phyloP scores from a whole-genome alignment of 257 asterid species.

The Hygrophila difformis region DNA sequence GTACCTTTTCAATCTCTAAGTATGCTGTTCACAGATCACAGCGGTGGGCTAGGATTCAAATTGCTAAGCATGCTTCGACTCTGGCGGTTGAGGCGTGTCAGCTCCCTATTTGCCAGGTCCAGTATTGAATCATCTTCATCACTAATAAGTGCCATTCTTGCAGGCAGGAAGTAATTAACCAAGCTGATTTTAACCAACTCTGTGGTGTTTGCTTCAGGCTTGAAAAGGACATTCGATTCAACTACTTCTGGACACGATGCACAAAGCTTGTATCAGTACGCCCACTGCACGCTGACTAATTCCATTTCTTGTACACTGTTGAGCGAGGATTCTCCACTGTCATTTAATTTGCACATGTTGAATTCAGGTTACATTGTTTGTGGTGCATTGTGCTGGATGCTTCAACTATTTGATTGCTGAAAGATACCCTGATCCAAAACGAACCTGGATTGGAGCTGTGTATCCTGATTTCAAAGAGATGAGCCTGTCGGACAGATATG shows the following conservation, averaged over 20 bases:
- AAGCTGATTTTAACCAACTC: too few relatives aligned
- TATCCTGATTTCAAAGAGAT: slow-evolving; percentile 47
- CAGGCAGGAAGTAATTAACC: too few relatives aligned
- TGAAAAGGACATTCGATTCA: slow-evolving; percentile 85
- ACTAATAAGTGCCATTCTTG: too few relatives aligned
- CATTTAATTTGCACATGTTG: background rate
- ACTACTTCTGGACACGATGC: slow-evolving; percentile 89
- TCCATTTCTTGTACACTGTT: too few relatives aligned
- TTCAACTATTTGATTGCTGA: slow-evolving; percentile 70
- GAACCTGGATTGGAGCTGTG: slow-evolving; percentile 80
- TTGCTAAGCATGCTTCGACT: slow-evolving; percentile 83
- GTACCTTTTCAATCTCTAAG: slow-evolving; percentile 60
- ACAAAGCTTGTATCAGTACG: slow-evolving; percentile 73
- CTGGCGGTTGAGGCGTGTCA: slow-evolving; percentile 92
- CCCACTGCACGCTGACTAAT: background rate
- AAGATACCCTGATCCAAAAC: slow-evolving; percentile 53
- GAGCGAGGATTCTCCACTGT: too few relatives aligned
- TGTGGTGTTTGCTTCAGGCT: slow-evolving; percentile 32
- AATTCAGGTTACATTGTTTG: slow-evolving; percentile 73
- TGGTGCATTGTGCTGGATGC: slow-evolving; percentile 79
- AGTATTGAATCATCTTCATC: background rate
- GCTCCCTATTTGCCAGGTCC: slow-evolving; percentile 80
- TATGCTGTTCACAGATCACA: slow-evolving; percentile 56
- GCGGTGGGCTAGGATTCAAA: slow-evolving; percentile 56
- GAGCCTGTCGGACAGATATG: slow-evolving; percentile 64